These are phyloP conservation scores for Mimosa bimucronata DNA, from an alignment of 306 rosid species.

Conservation along the genomic window DNA sequence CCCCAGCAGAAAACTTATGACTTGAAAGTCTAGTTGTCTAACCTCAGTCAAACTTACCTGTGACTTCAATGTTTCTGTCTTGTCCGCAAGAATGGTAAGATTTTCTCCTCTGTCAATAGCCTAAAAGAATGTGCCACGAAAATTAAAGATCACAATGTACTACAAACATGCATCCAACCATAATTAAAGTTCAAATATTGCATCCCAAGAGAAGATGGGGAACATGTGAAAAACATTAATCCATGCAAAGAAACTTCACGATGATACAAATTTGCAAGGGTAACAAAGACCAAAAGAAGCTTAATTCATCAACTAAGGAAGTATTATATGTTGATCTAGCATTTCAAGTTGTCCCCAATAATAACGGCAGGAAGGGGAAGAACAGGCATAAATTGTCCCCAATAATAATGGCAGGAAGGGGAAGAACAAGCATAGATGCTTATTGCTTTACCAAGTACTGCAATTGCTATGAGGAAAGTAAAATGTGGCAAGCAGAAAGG, in stretches of 20 bases:
- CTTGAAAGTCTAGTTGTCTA: slow-evolving; percentile 18
- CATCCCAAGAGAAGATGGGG: slow-evolving; percentile 10
- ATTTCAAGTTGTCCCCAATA: not conserved
- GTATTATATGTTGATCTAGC: not conserved
- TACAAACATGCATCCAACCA: slow-evolving; percentile 16
- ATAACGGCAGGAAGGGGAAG: not conserved
- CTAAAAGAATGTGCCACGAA: slow-evolving; percentile 45
- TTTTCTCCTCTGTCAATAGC: slow-evolving; percentile 86
- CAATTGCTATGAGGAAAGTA: not conserved
- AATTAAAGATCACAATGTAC: slow-evolving; percentile 23
- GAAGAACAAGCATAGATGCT: slow-evolving; percentile 11
- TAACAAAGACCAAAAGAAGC: not conserved
- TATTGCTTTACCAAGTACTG: not conserved
- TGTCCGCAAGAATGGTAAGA: slow-evolving; percentile 70
- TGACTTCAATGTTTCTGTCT: slow-evolving; percentile 77
- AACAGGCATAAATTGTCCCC: no score
- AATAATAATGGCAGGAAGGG: no score
- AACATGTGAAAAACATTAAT: slow-evolving; percentile 10
- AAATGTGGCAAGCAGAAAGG: not conserved
- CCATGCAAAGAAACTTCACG: not conserved
- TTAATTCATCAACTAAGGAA: not conserved
- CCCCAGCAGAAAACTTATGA: slow-evolving; percentile 5
- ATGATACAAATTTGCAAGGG: not conserved
- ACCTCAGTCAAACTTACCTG: slow-evolving; percentile 55
- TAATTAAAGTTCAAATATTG: slow-evolving; percentile 1